phyloP scores from a whole-genome alignment of 495 filamentous ascomycete genomes.

The Massariosphaeria phaeospora region DNA sequence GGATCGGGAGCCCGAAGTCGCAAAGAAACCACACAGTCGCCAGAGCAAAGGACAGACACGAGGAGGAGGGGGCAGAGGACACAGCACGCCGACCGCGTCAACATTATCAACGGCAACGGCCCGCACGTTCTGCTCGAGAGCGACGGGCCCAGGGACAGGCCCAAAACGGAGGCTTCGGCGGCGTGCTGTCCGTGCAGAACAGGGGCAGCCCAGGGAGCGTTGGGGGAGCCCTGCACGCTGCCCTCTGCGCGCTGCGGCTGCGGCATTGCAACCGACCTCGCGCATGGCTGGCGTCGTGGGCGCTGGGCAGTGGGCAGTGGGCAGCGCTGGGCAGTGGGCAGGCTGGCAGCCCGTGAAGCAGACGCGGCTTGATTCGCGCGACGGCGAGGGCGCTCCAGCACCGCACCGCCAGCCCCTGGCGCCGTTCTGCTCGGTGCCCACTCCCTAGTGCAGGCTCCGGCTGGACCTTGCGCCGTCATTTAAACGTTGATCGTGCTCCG shows the following conservation, averaged over 20 bases:
- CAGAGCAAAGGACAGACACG: too few relatives aligned
- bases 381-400: too few relatives aligned
- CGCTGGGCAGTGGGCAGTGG: not conserved
- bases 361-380: constrained; percentile 11
- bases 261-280: not conserved
- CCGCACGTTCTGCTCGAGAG: constrained; percentile 11
- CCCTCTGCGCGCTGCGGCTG: constrained; percentile 5
- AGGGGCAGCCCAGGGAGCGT: too few relatives aligned
- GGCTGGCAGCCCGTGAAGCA: too few relatives aligned
- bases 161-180: constrained; percentile 8
- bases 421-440: too few relatives aligned
- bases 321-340: not conserved
- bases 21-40: too few relatives aligned
- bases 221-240: too few relatives aligned
- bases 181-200: not conserved
- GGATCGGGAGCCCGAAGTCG: too few relatives aligned
- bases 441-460: not conserved
- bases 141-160: not conserved
- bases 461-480: constrained; percentile 16
- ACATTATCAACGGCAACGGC: constrained; percentile 15
- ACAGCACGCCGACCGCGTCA: too few relatives aligned
- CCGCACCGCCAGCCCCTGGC: too few relatives aligned
- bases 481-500: constrained; percentile 5
- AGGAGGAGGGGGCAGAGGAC: too few relatives aligned
- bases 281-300: not conserved